These are phyloP conservation scores for Hemisphaericaspora subhashii DNA, from an alignment of 1,139 yeast genomes.

Conservation along the genomic window DNA sequence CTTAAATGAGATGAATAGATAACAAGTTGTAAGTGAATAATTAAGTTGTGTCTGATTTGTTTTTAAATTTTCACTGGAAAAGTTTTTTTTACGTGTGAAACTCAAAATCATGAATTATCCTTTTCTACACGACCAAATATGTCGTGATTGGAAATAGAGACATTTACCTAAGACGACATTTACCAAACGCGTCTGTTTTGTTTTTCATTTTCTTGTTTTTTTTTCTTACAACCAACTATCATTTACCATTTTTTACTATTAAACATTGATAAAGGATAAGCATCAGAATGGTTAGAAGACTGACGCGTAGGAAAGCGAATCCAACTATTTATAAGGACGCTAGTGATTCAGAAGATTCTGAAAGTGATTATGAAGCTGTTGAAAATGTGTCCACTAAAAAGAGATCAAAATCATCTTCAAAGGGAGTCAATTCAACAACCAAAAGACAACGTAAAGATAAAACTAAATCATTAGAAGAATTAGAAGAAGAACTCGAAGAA, in stretches of 20 bases:
- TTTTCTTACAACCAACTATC: constrained; percentile 7
- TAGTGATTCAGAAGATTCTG: constrained; percentile 14
- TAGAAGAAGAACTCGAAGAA: constrained; percentile 36
- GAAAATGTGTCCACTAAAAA: constrained; percentile 7
- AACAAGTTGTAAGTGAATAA: constrained; percentile 1
- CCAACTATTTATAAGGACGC: constrained; percentile 11
- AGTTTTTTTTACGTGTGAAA: constrained; percentile 6
- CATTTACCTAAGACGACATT: constrained; percentile 1
- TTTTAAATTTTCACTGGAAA: constrained; percentile 1
- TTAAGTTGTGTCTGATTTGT: constrained; percentile 3
- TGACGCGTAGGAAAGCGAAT: constrained; percentile 8
- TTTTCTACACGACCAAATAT: constrained; percentile 2
- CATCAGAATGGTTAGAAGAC: constrained; percentile 13
- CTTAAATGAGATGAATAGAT: too few relatives aligned
- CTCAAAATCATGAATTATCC: neutral
- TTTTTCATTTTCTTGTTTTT: neutral
- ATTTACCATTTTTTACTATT: neutral
- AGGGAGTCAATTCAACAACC: constrained; percentile 4
- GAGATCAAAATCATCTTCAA: constrained; percentile 7
- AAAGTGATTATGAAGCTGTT: constrained; percentile 15
- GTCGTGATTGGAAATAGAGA: neutral
- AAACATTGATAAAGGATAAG: neutral
- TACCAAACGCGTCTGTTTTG: constrained; percentile 2
- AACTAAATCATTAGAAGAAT: constrained; percentile 8
- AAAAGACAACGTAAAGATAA: constrained; percentile 9